Conservation (phyloP, 2,329 filamentous ascomycete genomes). For the Penicillium paneum region DNA sequence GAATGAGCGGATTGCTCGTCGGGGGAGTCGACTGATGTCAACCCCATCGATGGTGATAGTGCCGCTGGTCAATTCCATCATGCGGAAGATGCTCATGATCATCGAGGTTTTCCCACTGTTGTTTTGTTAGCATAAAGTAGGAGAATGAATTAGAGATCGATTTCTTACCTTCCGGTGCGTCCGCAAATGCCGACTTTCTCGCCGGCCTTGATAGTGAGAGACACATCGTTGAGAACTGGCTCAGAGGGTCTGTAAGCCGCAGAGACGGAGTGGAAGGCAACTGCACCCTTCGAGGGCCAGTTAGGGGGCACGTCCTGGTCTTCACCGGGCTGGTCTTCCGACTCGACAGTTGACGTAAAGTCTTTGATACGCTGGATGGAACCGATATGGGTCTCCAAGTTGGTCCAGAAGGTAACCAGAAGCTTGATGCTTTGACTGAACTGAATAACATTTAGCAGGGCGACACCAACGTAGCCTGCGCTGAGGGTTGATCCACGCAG, state of each 20-base stretch:
- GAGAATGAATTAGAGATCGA: not conserved
- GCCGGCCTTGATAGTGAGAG: slow-evolving; percentile 43
- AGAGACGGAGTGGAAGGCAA: slow-evolving; percentile 46
- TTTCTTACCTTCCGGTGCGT: slow-evolving; percentile 37
- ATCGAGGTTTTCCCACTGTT: slow-evolving; percentile 45
- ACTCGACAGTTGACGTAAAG: slow-evolving; percentile 47
- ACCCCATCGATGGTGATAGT: slow-evolving; percentile 44
- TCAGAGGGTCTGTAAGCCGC: slow-evolving; percentile 42
- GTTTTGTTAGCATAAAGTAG: not conserved
- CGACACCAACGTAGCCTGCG: slow-evolving; percentile 52
- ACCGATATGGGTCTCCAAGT: slow-evolving; percentile 57
- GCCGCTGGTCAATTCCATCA: slow-evolving; percentile 42
- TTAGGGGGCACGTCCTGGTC: slow-evolving; percentile 36
- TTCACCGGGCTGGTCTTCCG: slow-evolving; percentile 46
- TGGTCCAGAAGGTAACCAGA: slow-evolving; percentile 55
- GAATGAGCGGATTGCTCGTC: slow-evolving; percentile 39
- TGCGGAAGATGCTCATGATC: slow-evolving; percentile 42
- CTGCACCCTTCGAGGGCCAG: slow-evolving; percentile 45
- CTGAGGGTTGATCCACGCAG: slow-evolving; percentile 41
- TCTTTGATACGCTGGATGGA: slow-evolving; percentile 55
- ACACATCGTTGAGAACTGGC: slow-evolving; percentile 47
- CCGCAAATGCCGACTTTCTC: slow-evolving; percentile 45
- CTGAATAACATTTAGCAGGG: slow-evolving; percentile 52
- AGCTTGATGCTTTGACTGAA: slow-evolving; percentile 53
- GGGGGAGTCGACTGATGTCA: slow-evolving; percentile 40